A percentile compares a stretch with the other conserved stretches of the same genome.
phyloP scores from a whole-genome alignment of 257 asterid genomes.

The Gynochthodes officinalis region DNA sequence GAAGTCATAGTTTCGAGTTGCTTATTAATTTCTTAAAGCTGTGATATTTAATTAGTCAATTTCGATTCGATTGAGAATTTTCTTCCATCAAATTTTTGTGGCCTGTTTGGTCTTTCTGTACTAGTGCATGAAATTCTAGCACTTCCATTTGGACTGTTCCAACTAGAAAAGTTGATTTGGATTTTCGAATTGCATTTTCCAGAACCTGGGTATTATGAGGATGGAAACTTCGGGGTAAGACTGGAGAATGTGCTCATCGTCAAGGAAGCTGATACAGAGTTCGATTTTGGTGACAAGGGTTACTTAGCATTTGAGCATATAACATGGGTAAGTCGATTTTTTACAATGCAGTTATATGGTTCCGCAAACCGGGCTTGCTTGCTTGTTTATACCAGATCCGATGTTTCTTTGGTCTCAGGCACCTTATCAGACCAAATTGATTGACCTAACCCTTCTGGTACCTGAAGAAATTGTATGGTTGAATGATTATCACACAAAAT shows the following conservation, averaged over 20 bases:
- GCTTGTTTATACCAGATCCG: background rate
- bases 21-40: background rate
- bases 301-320: constrained; percentile 84
- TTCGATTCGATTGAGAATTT: background rate
- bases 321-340: constrained; percentile 65
- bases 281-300: constrained; percentile 80
- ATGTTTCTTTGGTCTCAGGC: constrained; percentile 45
- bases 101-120: background rate
- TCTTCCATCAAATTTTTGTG: background rate
- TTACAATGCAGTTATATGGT: background rate
- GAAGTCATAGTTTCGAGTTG: background rate
- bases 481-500: constrained; percentile 66
- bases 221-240: constrained; percentile 91
- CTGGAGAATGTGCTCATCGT: constrained; percentile 88
- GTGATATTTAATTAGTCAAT: background rate
- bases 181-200: constrained; percentile 28
- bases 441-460: constrained; percentile 59
- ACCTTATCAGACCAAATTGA: constrained; percentile 80
- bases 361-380: background rate
- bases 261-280: constrained; percentile 81
- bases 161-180: constrained; percentile 3
- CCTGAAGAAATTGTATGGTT: constrained; percentile 84
- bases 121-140: background rate
- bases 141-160: background rate
- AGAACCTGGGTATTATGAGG: constrained; percentile 99